Evolutionary conservation across 441 rosid species (phyloP).

Genomic region (Capsella rubella): DNA sequence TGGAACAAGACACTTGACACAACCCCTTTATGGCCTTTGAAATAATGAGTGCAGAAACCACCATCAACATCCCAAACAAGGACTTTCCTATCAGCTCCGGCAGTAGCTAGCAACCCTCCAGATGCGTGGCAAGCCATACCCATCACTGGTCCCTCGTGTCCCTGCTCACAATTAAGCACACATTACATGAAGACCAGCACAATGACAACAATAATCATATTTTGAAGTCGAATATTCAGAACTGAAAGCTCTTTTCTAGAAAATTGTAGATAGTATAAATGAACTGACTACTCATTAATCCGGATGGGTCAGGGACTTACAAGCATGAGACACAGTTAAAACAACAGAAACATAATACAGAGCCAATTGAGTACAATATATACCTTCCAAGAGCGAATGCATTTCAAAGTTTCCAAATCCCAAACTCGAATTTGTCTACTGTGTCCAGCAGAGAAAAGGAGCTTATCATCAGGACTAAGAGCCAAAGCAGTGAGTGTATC

Average conservation of each 20-base stretch:
- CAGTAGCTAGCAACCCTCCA: slow-evolving; percentile 95
- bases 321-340: neutral
- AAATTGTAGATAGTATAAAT: neutral
- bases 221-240: neutral
- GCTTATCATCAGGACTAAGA: slow-evolving; percentile 77
- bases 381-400: slow-evolving; percentile 93
- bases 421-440: slow-evolving; percentile 91
- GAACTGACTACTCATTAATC: neutral
- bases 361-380: neutral
- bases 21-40: slow-evolving; percentile 93
- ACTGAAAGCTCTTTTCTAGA: slow-evolving; percentile 5
- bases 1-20: slow-evolving; percentile 80
- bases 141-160: slow-evolving; percentile 93
- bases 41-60: slow-evolving; percentile 93
- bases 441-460: slow-evolving; percentile 89
- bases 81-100: slow-evolving; percentile 99
- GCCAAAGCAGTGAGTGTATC: slow-evolving; percentile 78
- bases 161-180: slow-evolving; percentile 54
- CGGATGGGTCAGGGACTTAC: neutral
- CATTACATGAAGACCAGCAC: neutral
- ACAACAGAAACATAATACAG: neutral
- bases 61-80: slow-evolving; percentile 99
- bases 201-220: neutral
- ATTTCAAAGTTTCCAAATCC: slow-evolving; percentile 78
- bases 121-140: slow-evolving; percentile 93